Evolutionary conservation across 2,329 filamentous ascomycete species (phyloP).

Genomic region (Amesomyces nigricolor): DNA sequence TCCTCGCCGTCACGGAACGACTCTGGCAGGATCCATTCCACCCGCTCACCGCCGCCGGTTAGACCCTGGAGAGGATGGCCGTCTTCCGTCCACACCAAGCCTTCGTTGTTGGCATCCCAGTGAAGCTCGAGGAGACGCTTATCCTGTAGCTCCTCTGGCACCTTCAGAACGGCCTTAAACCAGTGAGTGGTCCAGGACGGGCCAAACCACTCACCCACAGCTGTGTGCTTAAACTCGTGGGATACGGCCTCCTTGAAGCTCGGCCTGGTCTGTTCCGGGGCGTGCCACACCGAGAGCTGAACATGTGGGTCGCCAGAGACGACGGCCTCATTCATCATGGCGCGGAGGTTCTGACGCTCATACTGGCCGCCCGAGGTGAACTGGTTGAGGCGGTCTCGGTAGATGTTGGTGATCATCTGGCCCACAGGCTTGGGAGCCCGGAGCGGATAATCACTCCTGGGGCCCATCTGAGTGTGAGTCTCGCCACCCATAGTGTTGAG

Average conservation of each 20-base stretch:
- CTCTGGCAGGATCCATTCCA: constrained; percentile 85
- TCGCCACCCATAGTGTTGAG: constrained; percentile 43
- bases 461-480: constrained; percentile 37
- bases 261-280: constrained; percentile 71
- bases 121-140: constrained; percentile 88
- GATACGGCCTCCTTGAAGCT: constrained; percentile 77
- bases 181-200: constrained; percentile 98
- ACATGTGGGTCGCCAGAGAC: constrained; percentile 67
- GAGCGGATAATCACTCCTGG: constrained; percentile 46
- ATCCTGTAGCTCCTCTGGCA: constrained; percentile 65
- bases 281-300: constrained; percentile 80
- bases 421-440: constrained; percentile 54
- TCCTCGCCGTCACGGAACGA: constrained; percentile 77
- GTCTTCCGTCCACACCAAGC: constrained; percentile 85
- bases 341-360: constrained; percentile 64
- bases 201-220: constrained; percentile 75
- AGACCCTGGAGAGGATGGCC: constrained; percentile 88
- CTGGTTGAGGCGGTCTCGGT: constrained; percentile 73
- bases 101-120: constrained; percentile 94
- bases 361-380: constrained; percentile 80
- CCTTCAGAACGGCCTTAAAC: constrained; percentile 78
- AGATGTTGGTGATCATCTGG: constrained; percentile 78
- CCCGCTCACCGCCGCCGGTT: constrained; percentile 80
- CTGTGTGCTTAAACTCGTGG: constrained; percentile 68
- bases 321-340: constrained; percentile 66